A percentile compares a stretch with the other conserved stretches of the same genome.
Conservation (phyloP, 2,329 filamentous ascomycete species). For the Monosporascus sp. region DNA sequence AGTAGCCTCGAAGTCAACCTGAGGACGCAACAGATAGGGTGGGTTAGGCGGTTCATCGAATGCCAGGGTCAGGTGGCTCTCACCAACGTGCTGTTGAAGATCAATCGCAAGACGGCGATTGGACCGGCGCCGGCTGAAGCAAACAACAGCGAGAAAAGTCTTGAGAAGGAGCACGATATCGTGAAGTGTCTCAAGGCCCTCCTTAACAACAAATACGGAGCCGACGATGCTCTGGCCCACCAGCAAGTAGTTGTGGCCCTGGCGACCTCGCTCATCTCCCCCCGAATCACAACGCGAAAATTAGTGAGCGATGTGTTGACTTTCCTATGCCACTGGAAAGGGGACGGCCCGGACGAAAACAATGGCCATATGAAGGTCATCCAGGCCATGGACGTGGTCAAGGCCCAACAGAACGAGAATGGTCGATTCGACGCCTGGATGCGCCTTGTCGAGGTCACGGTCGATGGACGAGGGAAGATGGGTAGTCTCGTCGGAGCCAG, state of each 20-base stretch:
- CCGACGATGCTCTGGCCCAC: slow-evolving; percentile 87
- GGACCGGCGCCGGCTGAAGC: slow-evolving; percentile 59
- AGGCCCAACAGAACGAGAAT: slow-evolving; percentile 81
- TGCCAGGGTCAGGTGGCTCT: slow-evolving; percentile 95
- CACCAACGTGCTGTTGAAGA: slow-evolving; percentile 87
- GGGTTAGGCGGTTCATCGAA: slow-evolving; percentile 95
- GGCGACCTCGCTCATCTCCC: slow-evolving; percentile 79
- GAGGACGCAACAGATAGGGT: slow-evolving; percentile 92
- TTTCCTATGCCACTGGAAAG: slow-evolving; percentile 81
- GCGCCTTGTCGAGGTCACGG: slow-evolving; percentile 93
- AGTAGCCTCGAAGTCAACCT: slow-evolving; percentile 92
- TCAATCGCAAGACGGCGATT: slow-evolving; percentile 78
- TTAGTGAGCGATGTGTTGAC: slow-evolving; percentile 94
- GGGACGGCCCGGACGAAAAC: slow-evolving; percentile 54
- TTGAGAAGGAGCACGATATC: slow-evolving; percentile 93
- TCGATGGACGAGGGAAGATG: slow-evolving; percentile 98
- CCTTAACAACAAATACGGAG: slow-evolving; percentile 99
- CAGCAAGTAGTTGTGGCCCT: slow-evolving; percentile 87
- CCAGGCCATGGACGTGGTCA: slow-evolving; percentile 87
- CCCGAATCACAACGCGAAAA: slow-evolving; percentile 85
- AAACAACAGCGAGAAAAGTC: slow-evolving; percentile 64
- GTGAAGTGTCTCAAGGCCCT: slow-evolving; percentile 95
- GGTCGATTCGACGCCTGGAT: slow-evolving; percentile 98
- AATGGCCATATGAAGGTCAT: slow-evolving; percentile 90
- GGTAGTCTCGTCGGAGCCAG: slow-evolving; percentile 94